Conservation (phyloP, 2,329 filamentous ascomycete species). For the Cladophialophora bantiana region DNA sequence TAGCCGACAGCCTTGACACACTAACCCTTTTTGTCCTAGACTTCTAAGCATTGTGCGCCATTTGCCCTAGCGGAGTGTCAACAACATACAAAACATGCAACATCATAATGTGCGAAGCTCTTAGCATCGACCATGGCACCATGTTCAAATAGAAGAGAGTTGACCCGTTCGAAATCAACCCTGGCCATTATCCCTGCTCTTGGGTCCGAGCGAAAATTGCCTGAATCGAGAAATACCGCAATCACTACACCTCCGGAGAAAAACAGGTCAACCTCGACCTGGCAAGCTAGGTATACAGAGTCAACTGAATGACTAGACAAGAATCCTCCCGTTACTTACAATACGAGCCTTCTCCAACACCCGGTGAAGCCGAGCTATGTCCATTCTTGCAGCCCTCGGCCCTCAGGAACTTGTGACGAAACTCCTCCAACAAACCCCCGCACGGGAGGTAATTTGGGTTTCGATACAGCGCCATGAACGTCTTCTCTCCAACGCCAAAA, state of each 20-base stretch:
- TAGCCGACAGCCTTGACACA: neutral
- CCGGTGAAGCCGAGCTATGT: neutral
- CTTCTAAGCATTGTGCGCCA: neutral
- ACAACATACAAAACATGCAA: too few species aligned
- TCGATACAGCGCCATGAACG: neutral
- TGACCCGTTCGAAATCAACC: neutral
- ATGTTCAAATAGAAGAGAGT: neutral
- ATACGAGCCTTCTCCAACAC: neutral
- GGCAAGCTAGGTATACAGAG: neutral
- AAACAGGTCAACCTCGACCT: neutral
- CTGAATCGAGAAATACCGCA: neutral
- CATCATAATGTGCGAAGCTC: too few species aligned
- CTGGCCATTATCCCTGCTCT: neutral
- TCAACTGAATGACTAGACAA: neutral
- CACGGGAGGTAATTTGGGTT: neutral
- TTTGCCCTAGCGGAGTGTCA: neutral
- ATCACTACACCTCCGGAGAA: neutral
- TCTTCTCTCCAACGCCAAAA: conserved; percentile 19
- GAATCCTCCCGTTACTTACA: neutral
- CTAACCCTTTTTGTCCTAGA: neutral
- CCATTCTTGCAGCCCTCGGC: conserved; percentile 4
- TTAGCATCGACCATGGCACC: neutral
- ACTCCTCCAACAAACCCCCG: conserved; percentile 15
- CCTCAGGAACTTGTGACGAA: neutral
- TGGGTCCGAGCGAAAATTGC: neutral